Base-by-base conservation (phyloP, 306 rosid genomes). In the Leucaena leucocephala region DNA sequence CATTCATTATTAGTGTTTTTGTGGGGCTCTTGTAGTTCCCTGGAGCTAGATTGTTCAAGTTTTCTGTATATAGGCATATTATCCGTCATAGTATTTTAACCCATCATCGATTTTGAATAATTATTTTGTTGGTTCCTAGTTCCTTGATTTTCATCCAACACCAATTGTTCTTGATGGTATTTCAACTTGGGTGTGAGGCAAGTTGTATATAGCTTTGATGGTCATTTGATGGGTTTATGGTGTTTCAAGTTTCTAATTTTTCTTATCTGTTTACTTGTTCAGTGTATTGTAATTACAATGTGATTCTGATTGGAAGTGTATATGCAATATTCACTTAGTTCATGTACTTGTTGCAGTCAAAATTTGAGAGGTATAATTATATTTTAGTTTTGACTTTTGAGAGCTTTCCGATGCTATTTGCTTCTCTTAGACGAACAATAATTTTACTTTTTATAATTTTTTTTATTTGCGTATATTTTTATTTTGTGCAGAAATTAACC, bases 401-500 rank as follows among this genome's bases (percentile, higher is more conserved):
- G 68, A 38, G 68, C 58, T 44, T 33, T 13, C 59, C 35, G 39
- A 63, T 79, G 76, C 43, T 38, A 50, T 45, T 35, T 78, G 66
- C 46, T 57, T 10, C 16, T 11, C 44, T 6, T 4, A 15, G 66
- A 38, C 4, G 35, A 6, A 40, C 2, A 2, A 39, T 49, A 58
- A 8, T 34, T 7, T 3, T 49, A 7, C 7, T 7, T 49, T 49
- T 42, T 6, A 27, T 7, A 27, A 43, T 6, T 50, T 66, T 67
- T 67, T 35, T 33, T 61, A 33, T 68, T 72, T 73, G 76, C 22
- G 40, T 46, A 9, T 65, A 16, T 42, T 34, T 7, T 82, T 68
- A 65, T 64, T 74, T 10, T 42, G 36, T 84, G 91, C 93, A 94
- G 98, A 72, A 84, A 71, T 19, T 70, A 74, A 58, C 59, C 48